These are phyloP conservation scores for Xylaria nigripes DNA, from an alignment of 495 filamentous ascomycete genomes.

Conservation along the genomic window DNA sequence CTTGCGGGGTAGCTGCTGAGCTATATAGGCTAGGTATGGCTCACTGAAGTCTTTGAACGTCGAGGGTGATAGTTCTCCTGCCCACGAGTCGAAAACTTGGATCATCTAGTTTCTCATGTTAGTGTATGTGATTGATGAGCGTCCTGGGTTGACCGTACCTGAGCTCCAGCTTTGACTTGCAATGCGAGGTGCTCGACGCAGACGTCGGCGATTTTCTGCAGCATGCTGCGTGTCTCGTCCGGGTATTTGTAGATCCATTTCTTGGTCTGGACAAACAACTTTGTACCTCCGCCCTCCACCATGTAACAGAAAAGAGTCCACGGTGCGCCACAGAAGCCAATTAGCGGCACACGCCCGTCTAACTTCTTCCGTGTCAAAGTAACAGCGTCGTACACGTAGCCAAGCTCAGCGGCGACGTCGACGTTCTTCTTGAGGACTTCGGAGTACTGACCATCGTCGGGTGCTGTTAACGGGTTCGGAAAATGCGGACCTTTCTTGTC, in stretches of 20 bases:
- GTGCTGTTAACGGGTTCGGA: conserved; percentile 69
- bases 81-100: conserved; percentile 99
- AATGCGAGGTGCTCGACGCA: conserved; percentile 90
- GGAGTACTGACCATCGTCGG: conserved; percentile 71
- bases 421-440: conserved; percentile 68
- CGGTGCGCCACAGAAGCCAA: conserved; percentile 96
- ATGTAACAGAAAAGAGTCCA: conserved; percentile 98
- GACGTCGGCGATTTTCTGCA: conserved; percentile 84
- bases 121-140: not conserved
- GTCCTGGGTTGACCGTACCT: conserved; percentile 36
- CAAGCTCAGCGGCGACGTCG: conserved; percentile 72
- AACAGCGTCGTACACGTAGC: conserved; percentile 94
- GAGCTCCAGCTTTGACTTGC: conserved; percentile 86
- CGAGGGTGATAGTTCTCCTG: conserved; percentile 78
- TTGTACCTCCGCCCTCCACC: conserved; percentile 93
- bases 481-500: conserved; percentile 94
- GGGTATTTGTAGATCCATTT: conserved; percentile 93
- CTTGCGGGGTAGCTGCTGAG: conserved; percentile 61
- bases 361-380: conserved; percentile 84
- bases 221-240: conserved; percentile 64
- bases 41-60: conserved; percentile 76
- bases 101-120: conserved; percentile 49
- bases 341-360: conserved; percentile 76
- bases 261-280: conserved; percentile 84
- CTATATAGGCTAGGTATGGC: conserved; percentile 80